Base-by-base conservation (phyloP, 768 basidiomycete species). In the Gloeopeniophorella convolvens region DNA sequence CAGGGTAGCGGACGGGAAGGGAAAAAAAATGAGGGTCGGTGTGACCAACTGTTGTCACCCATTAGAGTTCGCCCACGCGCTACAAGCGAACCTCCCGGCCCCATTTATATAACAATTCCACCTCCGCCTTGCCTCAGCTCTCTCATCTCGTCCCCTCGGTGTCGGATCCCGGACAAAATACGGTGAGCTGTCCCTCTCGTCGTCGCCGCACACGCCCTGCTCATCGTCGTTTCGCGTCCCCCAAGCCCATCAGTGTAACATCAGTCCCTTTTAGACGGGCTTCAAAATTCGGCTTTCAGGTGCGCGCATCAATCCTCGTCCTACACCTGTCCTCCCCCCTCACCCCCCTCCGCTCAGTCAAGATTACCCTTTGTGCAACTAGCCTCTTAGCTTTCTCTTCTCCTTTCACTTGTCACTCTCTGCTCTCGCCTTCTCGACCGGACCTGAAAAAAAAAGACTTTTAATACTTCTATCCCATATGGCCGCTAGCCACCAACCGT, bases 201-300 rank as follows among this genome's bases (percentile, higher is more conserved):
- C 43, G 32, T 31, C 31, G 42, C 47, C 23, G 34, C 55, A 54
- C 43, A 37, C 39, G 18, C 31, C 23, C 27, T 45, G 30, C 43
- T 51, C 15, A 51, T 18, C 45, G 33, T 53, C n/a, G n/a, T n/a
- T n/a, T n/a, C 13, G 27, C 27, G 27, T 45, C 32, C 41, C 46
- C 20, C 26, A 50, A 70, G 76, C 72, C 70, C 67, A 63, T 69
- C 72, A 74, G 78, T 89, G 86, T 89, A 89, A 64, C 82, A 88
- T 74, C 85, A 87, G 71, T 79, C 76, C 77, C 74, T 76, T 74
- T 61, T 80, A 82, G 80, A 83, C 79, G 74, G 80, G 78, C 80
- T n/a, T 76, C 73, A 78, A 80, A 82, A 75, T 77, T 54, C 76
- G 75, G 77, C 77, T 82, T 72, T 73, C 79, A 80, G 83, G 83